phyloP scores from a whole-genome alignment of 164 flowering plant genomes.

The grape (Vitis vinifera) region DNA sequence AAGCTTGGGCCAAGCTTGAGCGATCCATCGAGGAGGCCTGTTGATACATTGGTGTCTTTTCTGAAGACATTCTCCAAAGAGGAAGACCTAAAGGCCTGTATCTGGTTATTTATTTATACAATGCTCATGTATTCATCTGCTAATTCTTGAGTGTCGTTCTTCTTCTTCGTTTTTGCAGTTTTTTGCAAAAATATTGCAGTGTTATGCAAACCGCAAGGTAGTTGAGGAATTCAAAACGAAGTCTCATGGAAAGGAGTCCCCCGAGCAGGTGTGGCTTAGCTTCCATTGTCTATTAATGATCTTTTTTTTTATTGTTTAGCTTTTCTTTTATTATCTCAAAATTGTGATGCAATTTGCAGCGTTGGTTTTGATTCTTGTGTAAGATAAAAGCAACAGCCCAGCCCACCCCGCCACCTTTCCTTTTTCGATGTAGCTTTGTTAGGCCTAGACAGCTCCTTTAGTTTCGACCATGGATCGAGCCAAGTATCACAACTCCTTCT shows the following conservation, averaged over 20 bases:
- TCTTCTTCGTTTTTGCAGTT: constrained; percentile 33
- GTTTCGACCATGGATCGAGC: no score
- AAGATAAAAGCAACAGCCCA: no score
- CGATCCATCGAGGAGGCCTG: constrained; percentile 72
- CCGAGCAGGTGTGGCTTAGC: constrained; percentile 55
- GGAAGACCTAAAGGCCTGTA: constrained; percentile 51
- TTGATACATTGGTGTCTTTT: constrained; percentile 58
- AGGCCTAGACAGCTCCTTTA: no score
- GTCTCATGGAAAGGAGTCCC: constrained; percentile 45
- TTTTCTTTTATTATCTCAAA: background rate
- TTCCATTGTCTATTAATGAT: background rate
- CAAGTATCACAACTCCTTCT: no score
- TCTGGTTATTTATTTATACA: background rate
- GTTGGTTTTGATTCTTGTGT: no score
- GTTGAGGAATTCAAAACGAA: constrained; percentile 28
- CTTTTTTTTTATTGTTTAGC: background rate
- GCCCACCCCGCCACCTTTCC: no score
- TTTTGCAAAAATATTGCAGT: constrained; percentile 37
- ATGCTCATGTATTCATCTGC: background rate
- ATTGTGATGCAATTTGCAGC: no score
- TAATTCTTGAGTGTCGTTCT: no score
- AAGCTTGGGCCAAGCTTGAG: constrained; percentile 59
- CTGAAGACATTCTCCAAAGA: constrained; percentile 55
- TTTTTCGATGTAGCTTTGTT: no score
- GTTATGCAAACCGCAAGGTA: constrained; percentile 36